Conservation (phyloP, 768 basidiomycete species). For the Pilatotrama ljubarskyi region DNA sequence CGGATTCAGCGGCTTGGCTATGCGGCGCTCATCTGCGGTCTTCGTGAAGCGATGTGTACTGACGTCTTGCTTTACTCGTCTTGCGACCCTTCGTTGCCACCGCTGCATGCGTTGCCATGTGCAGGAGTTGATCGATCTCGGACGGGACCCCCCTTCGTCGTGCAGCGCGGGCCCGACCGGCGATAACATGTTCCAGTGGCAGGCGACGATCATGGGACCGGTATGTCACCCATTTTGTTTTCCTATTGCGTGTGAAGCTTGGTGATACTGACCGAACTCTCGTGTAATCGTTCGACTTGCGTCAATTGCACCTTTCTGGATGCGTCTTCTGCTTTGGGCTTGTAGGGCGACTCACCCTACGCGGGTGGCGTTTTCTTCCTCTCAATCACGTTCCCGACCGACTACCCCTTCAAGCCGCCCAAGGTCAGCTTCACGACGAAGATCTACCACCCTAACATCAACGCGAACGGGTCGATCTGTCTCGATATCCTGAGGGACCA, state of each 20-base stretch:
- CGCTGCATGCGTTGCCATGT: conserved; percentile 1
- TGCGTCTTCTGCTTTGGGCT: conserved; percentile 19
- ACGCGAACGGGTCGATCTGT: conserved; percentile 98
- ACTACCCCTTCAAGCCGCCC: conserved; percentile 99
- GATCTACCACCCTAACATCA: conserved; percentile 99
- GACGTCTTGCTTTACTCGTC: conserved; percentile 1
- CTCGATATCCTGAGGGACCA: conserved; percentile 98
- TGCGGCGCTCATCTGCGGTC: conserved; percentile 5
- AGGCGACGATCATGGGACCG: conserved; percentile 99
- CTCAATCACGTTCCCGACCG: conserved; percentile 89
- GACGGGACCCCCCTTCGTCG: conserved; percentile 98
- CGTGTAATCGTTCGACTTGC: conserved; percentile 22
- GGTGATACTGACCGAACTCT: conserved; percentile 9
- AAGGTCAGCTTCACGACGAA: conserved; percentile 99
- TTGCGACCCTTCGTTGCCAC: background rate
- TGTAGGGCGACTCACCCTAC: conserved; percentile 94
- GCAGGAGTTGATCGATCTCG: conserved; percentile 98
- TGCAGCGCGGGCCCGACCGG: conserved; percentile 98
- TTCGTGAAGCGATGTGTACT: background rate
- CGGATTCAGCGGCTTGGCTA: conserved; percentile 7
- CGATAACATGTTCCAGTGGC: conserved; percentile 99
- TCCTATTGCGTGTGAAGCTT: conserved; percentile 8
- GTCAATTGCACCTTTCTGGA: conserved; percentile 9
- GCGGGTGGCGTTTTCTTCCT: conserved; percentile 99
- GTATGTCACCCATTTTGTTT: conserved; percentile 49